phyloP scores from a whole-genome alignment of 2,329 filamentous ascomycete species.

The Colletotrichum melonis region DNA sequence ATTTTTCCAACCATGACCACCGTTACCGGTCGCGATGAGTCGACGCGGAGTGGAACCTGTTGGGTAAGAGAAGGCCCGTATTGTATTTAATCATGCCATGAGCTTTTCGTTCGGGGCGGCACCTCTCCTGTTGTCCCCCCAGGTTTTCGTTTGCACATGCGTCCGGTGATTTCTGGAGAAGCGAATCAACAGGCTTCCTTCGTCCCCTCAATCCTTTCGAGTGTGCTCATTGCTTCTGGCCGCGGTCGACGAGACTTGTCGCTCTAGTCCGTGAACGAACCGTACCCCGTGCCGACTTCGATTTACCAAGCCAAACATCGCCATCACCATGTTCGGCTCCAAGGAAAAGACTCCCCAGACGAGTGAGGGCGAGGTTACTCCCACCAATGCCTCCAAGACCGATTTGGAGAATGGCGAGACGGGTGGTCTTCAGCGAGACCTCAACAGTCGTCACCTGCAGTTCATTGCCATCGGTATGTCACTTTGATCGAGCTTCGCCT shows the following conservation, averaged over 20 bases:
- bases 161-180: conserved; percentile 29
- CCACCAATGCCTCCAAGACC: conserved; percentile 36
- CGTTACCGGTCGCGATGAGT: conserved; percentile 32
- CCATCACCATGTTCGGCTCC: conserved; percentile 29
- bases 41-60: conserved; percentile 32
- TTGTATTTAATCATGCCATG: conserved; percentile 33
- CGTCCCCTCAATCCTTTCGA: conserved; percentile 11
- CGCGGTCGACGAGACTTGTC: conserved; percentile 17
- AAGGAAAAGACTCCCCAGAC: conserved; percentile 31
- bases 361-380: conserved; percentile 31
- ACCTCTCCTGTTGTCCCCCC: conserved; percentile 13
- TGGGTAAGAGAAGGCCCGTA: conserved; percentile 22
- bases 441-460: conserved; percentile 56
- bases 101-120: conserved; percentile 9
- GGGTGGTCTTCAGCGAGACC: conserved; percentile 49
- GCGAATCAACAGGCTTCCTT: conserved; percentile 22
- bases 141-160: conserved; percentile 27
- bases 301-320: not conserved
- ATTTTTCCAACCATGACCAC: conserved; percentile 26
- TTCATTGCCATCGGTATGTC: conserved; percentile 59
- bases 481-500: not conserved
- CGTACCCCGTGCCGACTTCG: not conserved
- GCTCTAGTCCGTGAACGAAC: conserved; percentile 13
- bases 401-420: conserved; percentile 51
- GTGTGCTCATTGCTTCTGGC: conserved; percentile 10